Percentiles rank a stretch among this genome's conserved stretches.
Evolutionary conservation across 495 filamentous ascomycete species (phyloP).

Genomic region (Monascus purpureus): DNA sequence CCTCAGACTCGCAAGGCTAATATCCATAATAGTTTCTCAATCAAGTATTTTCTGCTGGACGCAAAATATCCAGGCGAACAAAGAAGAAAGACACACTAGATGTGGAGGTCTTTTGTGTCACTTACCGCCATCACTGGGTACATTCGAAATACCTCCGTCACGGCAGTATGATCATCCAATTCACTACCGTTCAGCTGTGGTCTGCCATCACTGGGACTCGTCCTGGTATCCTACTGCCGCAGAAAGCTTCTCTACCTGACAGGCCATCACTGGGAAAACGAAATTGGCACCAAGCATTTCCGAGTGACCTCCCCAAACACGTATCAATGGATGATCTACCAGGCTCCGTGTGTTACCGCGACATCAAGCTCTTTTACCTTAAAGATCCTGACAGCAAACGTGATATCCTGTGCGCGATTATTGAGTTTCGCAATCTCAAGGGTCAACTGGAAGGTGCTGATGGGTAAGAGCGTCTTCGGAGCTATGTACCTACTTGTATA

Average conservation of each 20-base stretch:
- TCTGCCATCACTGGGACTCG: constrained; percentile 17
- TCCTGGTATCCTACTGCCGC: constrained; percentile 13
- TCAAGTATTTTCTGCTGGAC: too few species aligned
- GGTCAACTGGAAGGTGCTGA: constrained; percentile 13
- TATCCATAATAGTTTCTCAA: too few species aligned
- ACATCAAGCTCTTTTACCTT: constrained; percentile 19
- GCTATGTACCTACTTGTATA: not conserved
- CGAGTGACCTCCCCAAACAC: constrained; percentile 17
- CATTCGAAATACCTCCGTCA: constrained; percentile 15
- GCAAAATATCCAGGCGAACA: too few species aligned
- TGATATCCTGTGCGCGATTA: constrained; percentile 14
- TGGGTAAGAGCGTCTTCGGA: constrained; percentile 7
- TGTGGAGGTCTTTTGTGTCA: constrained; percentile 8
- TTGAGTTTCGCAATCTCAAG: constrained; percentile 19
- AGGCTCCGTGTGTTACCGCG: constrained; percentile 13
- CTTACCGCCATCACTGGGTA: constrained; percentile 15
- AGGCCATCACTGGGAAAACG: constrained; percentile 7
- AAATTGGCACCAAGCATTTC: constrained; percentile 8
- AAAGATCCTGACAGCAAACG: constrained; percentile 12
- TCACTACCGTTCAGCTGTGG: constrained; percentile 15
- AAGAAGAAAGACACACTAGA: too few species aligned
- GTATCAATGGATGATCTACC: constrained; percentile 12
- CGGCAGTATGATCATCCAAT: constrained; percentile 16
- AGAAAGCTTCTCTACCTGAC: constrained; percentile 7
- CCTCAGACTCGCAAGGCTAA: constrained; percentile 4